Evolutionary conservation across 805 yeast genomes (phyloP).

Genomic region (Grigorovia humatica): DNA sequence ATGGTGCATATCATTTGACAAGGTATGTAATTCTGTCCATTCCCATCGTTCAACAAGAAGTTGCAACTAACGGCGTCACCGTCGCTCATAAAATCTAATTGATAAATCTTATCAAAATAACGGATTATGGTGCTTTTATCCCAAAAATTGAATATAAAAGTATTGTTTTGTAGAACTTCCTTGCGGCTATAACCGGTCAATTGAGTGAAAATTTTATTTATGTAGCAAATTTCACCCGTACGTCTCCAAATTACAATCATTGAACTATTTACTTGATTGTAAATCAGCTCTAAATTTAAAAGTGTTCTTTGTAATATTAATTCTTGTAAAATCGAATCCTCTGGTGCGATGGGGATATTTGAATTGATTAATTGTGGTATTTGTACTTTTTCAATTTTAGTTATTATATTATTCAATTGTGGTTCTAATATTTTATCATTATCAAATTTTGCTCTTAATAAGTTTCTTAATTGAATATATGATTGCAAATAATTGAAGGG

Average conservation of each 20-base stretch:
- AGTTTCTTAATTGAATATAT: constrained; percentile 10
- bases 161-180: constrained; percentile 47
- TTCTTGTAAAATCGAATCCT: constrained; percentile 56
- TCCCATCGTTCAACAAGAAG: background rate
- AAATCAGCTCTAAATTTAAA: constrained; percentile 44
- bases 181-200: constrained; percentile 54
- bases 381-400: constrained; percentile 27
- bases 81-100: background rate
- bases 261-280: constrained; percentile 44
- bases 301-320: constrained; percentile 46
- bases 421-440: background rate
- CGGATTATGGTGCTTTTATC: constrained; percentile 50
- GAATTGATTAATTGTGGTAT: constrained; percentile 72
- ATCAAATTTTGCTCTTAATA: constrained; percentile 3
- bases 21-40: background rate
- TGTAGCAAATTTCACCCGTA: constrained; percentile 75
- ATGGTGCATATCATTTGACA: constrained; percentile 57
- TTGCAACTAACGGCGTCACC: background rate
- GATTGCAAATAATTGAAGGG: constrained; percentile 20
- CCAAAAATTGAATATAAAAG: constrained; percentile 71
- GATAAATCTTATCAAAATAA: background rate
- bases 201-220: constrained; percentile 63
- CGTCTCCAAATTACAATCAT: constrained; percentile 83
- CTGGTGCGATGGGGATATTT: constrained; percentile 60
- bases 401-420: background rate